phyloP scores from a whole-genome alignment of 2,329 filamentous ascomycete species.

The Aspergillus tubingensis region DNA sequence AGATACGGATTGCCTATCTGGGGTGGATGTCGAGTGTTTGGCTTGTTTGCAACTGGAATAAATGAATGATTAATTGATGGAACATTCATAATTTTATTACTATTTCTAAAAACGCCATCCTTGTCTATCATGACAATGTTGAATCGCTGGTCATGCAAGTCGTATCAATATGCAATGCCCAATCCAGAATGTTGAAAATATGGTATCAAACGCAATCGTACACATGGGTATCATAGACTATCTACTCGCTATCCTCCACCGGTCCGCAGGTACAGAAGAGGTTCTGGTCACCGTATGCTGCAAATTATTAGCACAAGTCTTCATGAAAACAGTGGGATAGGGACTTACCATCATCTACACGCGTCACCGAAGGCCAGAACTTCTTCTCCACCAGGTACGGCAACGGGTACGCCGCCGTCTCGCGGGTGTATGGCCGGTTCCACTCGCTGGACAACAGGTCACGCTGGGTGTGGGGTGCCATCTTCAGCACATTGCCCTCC shows the following conservation, averaged over 20 bases:
- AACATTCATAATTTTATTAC: too few species aligned
- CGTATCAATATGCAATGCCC: constrained; percentile 12
- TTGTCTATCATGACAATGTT: constrained; percentile 30
- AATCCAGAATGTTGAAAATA: constrained; percentile 22
- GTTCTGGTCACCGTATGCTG: constrained; percentile 87
- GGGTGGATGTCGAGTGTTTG: neutral
- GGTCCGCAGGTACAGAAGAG: constrained; percentile 94
- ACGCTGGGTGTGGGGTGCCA: constrained; percentile 79
- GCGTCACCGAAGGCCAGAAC: constrained; percentile 88
- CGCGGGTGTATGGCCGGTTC: constrained; percentile 77
- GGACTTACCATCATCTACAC: constrained; percentile 79
- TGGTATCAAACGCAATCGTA: constrained; percentile 11
- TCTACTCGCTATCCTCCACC: constrained; percentile 61
- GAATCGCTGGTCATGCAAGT: constrained; percentile 23
- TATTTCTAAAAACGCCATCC: constrained; percentile 17
- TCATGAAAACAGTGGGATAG: constrained; percentile 22
- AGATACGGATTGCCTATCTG: neutral
- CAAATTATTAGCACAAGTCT: constrained; percentile 25
- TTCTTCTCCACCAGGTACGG: constrained; percentile 88
- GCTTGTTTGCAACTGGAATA: neutral
- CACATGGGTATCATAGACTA: constrained; percentile 15
- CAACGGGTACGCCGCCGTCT: constrained; percentile 84
- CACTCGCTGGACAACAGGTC: constrained; percentile 77
- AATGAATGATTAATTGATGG: too few species aligned
- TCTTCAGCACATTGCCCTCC: constrained; percentile 82